Evolutionary conservation across 805 yeast species (phyloP).

Genomic region (Sugiyamaella valdiviana): DNA sequence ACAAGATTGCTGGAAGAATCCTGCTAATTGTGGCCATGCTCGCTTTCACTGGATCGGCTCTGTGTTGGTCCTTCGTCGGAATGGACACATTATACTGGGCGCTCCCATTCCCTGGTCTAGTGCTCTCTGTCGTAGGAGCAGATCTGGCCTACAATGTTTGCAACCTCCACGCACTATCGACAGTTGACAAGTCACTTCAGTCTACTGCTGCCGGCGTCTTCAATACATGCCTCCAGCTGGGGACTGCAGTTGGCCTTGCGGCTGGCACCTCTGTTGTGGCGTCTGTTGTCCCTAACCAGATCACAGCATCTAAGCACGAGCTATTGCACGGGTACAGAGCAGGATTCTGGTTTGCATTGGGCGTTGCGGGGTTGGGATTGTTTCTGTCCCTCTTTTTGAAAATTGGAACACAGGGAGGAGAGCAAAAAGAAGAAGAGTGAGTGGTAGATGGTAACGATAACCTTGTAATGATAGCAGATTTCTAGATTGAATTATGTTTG

Average conservation of each 20-base stretch:
- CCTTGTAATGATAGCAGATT: too few relatives aligned
- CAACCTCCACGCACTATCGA: constrained; percentile 38
- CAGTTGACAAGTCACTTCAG: constrained; percentile 37
- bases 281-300: constrained; percentile 11
- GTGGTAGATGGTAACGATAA: too few relatives aligned
- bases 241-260: constrained; percentile 40
- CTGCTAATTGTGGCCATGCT: constrained; percentile 34
- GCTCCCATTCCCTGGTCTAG: constrained; percentile 42
- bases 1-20: constrained; percentile 37
- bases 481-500: too few relatives aligned
- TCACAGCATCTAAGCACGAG: constrained; percentile 10
- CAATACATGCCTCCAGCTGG: constrained; percentile 39
- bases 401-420: constrained; percentile 30
- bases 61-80: constrained; percentile 40
- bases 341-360: constrained; percentile 37
- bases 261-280: constrained; percentile 34
- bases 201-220: constrained; percentile 47
- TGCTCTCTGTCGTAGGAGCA: constrained; percentile 40
- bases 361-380: constrained; percentile 28
- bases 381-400: constrained; percentile 29
- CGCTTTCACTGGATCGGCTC: constrained; percentile 34
- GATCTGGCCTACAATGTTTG: constrained; percentile 44
- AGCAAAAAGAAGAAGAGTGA: constrained; percentile 4
- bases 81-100: constrained; percentile 36
- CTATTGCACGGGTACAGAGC: constrained; percentile 34